Evolutionary conservation across 805 yeast genomes (phyloP).

Genomic region (Scheffersomyces lignosus): DNA sequence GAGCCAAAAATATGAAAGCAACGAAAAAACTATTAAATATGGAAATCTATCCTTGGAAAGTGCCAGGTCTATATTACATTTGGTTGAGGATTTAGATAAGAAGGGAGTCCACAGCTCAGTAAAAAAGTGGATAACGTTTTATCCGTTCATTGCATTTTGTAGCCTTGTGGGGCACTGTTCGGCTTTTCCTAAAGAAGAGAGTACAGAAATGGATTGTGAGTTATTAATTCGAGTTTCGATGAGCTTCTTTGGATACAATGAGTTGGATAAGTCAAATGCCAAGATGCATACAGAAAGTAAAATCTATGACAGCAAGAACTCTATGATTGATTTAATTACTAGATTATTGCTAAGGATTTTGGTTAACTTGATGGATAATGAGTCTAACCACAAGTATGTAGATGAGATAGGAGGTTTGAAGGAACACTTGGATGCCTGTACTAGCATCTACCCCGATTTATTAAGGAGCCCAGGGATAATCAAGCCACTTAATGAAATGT

Average conservation of each 20-base stretch:
- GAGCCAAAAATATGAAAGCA: conserved; percentile 11
- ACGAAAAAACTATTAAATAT: conserved; percentile 19
- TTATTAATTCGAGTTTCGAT: conserved; percentile 20
- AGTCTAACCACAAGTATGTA: conserved; percentile 12
- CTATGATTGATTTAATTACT: conserved; percentile 17
- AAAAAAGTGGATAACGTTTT: conserved; percentile 18
- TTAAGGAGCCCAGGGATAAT: conserved; percentile 2
- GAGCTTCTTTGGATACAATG: conserved; percentile 9
- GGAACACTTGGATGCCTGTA: conserved; percentile 17
- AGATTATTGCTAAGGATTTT: conserved; percentile 25
- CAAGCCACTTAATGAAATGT: neutral
- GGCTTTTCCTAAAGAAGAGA: conserved; percentile 15
- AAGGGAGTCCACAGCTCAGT: conserved; percentile 20
- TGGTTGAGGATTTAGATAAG: conserved; percentile 21
- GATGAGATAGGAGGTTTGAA: conserved; percentile 14
- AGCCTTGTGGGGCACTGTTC: conserved; percentile 23
- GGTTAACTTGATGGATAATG: conserved; percentile 15
- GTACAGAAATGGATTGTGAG: conserved; percentile 17
- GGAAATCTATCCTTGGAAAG: conserved; percentile 32
- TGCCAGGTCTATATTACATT: conserved; percentile 36
- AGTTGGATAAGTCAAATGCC: neutral
- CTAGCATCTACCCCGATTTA: conserved; percentile 15
- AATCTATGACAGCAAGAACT: conserved; percentile 1
- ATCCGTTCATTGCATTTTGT: conserved; percentile 24
- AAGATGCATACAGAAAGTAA: conserved; percentile 4